Percentiles rank a stretch among this genome's conserved stretches.
phyloP scores from a whole-genome alignment of 1,139 yeast genomes.

The Blastobotrys aristatus region DNA sequence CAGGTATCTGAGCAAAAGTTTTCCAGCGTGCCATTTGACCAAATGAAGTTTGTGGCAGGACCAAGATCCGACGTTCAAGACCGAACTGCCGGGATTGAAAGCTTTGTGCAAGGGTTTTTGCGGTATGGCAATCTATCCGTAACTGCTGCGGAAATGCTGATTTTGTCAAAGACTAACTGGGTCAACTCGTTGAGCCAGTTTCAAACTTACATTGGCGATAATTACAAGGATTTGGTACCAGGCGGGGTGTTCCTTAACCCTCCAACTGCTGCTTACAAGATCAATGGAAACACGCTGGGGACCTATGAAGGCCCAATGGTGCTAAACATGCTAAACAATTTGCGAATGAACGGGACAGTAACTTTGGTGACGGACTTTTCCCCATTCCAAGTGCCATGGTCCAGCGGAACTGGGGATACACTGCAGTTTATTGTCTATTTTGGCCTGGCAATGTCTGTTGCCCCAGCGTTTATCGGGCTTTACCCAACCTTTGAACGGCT shows the following conservation, averaged over 20 bases:
- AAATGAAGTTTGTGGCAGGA: slow-evolving; percentile 10
- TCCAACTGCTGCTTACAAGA: slow-evolving; percentile 28
- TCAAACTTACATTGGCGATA: slow-evolving; percentile 19
- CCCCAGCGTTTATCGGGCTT: slow-evolving; percentile 34
- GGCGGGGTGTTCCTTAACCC: slow-evolving; percentile 33
- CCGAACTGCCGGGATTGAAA: slow-evolving; percentile 19
- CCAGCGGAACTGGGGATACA: slow-evolving; percentile 31
- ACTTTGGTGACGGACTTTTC: slow-evolving; percentile 31
- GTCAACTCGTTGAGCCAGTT: slow-evolving; percentile 22
- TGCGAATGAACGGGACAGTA: slow-evolving; percentile 30
- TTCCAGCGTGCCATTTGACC: slow-evolving; percentile 16
- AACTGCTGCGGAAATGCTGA: slow-evolving; percentile 13
- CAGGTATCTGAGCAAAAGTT: slow-evolving; percentile 22
- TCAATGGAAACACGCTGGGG: slow-evolving; percentile 27
- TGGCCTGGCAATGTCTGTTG: slow-evolving; percentile 35
- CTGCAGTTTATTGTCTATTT: slow-evolving; percentile 35
- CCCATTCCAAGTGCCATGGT: slow-evolving; percentile 34
- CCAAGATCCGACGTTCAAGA: slow-evolving; percentile 19
- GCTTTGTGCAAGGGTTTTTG: slow-evolving; percentile 20
- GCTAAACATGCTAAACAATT: slow-evolving; percentile 30
- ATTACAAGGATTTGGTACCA: slow-evolving; percentile 27
- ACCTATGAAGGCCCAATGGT: slow-evolving; percentile 25
- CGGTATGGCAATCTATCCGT: slow-evolving; percentile 14
- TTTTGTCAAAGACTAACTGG: slow-evolving; percentile 17
- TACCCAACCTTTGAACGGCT: slow-evolving; percentile 38